Conservation (phyloP, 2,329 filamentous ascomycete genomes). For the Aspergillus pseudoterreus region DNA sequence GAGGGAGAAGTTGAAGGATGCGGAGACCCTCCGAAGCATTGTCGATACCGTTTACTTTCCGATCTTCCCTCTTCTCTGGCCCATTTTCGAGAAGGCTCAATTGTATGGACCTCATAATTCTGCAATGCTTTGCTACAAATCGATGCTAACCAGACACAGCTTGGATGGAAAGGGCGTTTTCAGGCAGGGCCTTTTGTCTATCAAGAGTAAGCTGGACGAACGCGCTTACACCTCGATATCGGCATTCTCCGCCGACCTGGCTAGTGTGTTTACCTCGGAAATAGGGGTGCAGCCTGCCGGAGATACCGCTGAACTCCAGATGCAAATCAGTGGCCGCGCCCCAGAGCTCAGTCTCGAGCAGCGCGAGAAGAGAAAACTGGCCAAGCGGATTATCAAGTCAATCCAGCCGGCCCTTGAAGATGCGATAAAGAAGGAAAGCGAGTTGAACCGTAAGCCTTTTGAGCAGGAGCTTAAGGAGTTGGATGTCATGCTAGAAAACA, state of each 20-base stretch:
- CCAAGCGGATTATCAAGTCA: conserved; percentile 81
- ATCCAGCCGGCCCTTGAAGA: conserved; percentile 74
- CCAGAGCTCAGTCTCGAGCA: conserved; percentile 57
- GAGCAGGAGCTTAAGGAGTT: conserved; percentile 70
- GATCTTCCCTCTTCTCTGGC: conserved; percentile 69
- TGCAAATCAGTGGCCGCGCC: conserved; percentile 47
- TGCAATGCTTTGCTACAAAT: neutral
- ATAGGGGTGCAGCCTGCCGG: conserved; percentile 48
- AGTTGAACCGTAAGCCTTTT: conserved; percentile 66
- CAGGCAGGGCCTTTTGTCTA: conserved; percentile 49
- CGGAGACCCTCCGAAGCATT: conserved; percentile 71
- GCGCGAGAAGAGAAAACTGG: conserved; percentile 77
- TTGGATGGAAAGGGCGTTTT: conserved; percentile 55
- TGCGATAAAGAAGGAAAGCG: conserved; percentile 75
- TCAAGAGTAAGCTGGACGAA: conserved; percentile 53
- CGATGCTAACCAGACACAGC: conserved; percentile 21
- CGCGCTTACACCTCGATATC: conserved; percentile 59
- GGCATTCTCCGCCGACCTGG: conserved; percentile 58
- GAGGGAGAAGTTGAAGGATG: conserved; percentile 69
- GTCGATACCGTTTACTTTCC: conserved; percentile 92
- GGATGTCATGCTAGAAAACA: conserved; percentile 67
- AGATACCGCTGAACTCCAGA: conserved; percentile 46
- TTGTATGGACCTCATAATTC: conserved; percentile 57
- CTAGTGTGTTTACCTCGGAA: conserved; percentile 53
- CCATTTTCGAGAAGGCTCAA: conserved; percentile 75